Percentiles rank a stretch among this genome's conserved stretches.
phyloP scores from a whole-genome alignment of 2,329 filamentous ascomycete species.

The Amauroascus verrucosus region DNA sequence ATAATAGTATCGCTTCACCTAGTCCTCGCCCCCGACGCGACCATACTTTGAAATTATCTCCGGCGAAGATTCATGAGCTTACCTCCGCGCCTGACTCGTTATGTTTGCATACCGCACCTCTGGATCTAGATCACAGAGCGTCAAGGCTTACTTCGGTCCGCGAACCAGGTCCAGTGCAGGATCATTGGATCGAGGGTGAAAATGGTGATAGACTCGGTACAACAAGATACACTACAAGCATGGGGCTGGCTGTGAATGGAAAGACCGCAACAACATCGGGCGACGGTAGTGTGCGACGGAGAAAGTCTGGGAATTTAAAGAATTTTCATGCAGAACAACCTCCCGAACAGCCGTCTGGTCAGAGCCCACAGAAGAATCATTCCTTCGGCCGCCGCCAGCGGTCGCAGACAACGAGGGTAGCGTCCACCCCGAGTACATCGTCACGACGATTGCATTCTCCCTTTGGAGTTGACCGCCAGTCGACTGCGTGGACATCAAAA shows the following conservation, averaged over 20 bases:
- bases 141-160: slow-evolving; percentile 19
- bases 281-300: slow-evolving; percentile 6
- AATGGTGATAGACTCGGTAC: slow-evolving; percentile 1
- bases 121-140: slow-evolving; percentile 19
- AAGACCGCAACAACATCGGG: not conserved
- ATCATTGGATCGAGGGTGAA: slow-evolving; percentile 3
- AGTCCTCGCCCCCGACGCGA: slow-evolving; percentile 24
- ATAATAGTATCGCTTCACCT: slow-evolving; percentile 10
- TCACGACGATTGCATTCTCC: slow-evolving; percentile 25
- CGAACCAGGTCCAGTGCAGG: not conserved
- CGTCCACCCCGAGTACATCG: slow-evolving; percentile 30
- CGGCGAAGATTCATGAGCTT: slow-evolving; percentile 45
- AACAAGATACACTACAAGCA: not conserved
- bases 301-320: slow-evolving; percentile 16
- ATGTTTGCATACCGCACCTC: slow-evolving; percentile 36
- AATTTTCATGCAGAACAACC: slow-evolving; percentile 22
- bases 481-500: slow-evolving; percentile 27
- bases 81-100: slow-evolving; percentile 45
- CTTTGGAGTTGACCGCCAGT: slow-evolving; percentile 23
- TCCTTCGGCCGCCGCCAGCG: slow-evolving; percentile 24
- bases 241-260: slow-evolving; percentile 11
- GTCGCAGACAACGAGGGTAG: slow-evolving; percentile 25
- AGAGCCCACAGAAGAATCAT: slow-evolving; percentile 13
- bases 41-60: slow-evolving; percentile 44
- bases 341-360: slow-evolving; percentile 19